phyloP scores from a whole-genome alignment of 768 basidiomycete species.

The Boletus barrowsii region DNA sequence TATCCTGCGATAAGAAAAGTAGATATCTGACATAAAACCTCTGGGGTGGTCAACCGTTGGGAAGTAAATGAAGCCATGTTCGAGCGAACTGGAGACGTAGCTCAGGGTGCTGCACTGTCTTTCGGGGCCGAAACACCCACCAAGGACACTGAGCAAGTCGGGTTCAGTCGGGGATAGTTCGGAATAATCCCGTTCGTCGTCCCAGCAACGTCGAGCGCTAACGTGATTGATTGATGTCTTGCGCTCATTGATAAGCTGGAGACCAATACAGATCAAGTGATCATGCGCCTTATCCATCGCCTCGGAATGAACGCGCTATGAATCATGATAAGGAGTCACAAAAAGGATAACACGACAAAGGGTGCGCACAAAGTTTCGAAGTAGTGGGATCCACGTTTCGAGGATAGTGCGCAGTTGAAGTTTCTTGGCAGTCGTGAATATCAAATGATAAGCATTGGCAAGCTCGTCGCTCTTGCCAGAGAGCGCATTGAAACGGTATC shows the following conservation, averaged over 20 bases:
- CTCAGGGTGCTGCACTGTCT: background rate
- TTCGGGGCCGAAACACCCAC: constrained; percentile 32
- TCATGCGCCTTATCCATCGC: constrained; percentile 42
- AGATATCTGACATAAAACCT: constrained; percentile 60
- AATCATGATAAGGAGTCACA: constrained; percentile 7
- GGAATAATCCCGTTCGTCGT: constrained; percentile 9
- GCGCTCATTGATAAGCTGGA: constrained; percentile 50
- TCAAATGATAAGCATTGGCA: constrained; percentile 50
- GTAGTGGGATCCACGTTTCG: constrained; percentile 55
- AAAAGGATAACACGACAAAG: background rate
- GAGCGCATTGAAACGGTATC: constrained; percentile 54
- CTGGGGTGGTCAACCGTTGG: constrained; percentile 52
- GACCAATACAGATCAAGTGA: constrained; percentile 53
- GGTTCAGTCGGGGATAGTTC: constrained; percentile 14
- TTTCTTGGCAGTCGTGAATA: constrained; percentile 51
- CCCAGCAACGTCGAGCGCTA: constrained; percentile 19
- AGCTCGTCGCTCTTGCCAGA: constrained; percentile 46
- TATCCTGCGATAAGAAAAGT: constrained; percentile 66
- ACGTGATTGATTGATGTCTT: constrained; percentile 35
- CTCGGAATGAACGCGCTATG: constrained; percentile 45
- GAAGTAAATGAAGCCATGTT: constrained; percentile 45
- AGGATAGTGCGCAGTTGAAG: constrained; percentile 53
- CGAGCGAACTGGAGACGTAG: constrained; percentile 48
- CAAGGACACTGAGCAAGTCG: constrained; percentile 53
- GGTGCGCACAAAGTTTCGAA: constrained; percentile 45